Evolutionary conservation across 2,329 filamentous ascomycete genomes (phyloP).

Genomic region (Dryadomyces quercus-mongolicae): DNA sequence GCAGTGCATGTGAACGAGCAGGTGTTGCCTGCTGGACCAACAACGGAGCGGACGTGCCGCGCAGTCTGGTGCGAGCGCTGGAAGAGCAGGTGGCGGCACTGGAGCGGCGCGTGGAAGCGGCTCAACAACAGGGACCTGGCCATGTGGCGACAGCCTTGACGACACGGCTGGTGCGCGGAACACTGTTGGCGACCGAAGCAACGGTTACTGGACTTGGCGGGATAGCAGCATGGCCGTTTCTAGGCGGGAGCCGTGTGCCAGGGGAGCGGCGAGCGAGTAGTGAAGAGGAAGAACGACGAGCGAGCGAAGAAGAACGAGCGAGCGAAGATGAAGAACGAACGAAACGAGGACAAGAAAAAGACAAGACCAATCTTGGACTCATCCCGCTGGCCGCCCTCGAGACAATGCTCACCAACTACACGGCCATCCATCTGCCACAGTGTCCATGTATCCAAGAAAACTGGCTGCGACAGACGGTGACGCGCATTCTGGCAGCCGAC

Average conservation of each 20-base stretch:
- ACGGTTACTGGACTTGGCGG: not conserved
- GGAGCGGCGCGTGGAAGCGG: not conserved
- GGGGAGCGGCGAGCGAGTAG: not conserved
- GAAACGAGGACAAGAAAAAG: not conserved
- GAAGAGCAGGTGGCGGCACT: slow-evolving; percentile 1
- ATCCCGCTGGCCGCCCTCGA: slow-evolving; percentile 2
- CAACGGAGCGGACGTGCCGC: not conserved
- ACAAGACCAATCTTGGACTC: slow-evolving; percentile 1
- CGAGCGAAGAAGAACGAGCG: not conserved
- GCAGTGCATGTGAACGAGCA: not conserved
- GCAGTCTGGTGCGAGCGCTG: slow-evolving; percentile 2
- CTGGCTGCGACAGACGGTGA: not conserved
- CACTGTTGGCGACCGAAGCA: not conserved
- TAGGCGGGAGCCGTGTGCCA: not conserved
- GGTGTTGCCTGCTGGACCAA: not conserved
- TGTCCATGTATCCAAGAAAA: not conserved
- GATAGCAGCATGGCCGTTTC: not conserved
- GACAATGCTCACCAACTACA: slow-evolving; percentile 1
- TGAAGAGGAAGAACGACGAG: not conserved
- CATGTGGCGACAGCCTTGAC: not conserved
- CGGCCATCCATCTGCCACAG: not conserved
- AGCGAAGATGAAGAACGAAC: not conserved
- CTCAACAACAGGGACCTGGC: not conserved
- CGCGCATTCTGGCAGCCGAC: not conserved
- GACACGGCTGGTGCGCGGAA: not conserved